These are phyloP conservation scores for Epichloe gansuensis DNA, from an alignment of 2,329 filamentous ascomycete genomes.

Conservation along the genomic window DNA sequence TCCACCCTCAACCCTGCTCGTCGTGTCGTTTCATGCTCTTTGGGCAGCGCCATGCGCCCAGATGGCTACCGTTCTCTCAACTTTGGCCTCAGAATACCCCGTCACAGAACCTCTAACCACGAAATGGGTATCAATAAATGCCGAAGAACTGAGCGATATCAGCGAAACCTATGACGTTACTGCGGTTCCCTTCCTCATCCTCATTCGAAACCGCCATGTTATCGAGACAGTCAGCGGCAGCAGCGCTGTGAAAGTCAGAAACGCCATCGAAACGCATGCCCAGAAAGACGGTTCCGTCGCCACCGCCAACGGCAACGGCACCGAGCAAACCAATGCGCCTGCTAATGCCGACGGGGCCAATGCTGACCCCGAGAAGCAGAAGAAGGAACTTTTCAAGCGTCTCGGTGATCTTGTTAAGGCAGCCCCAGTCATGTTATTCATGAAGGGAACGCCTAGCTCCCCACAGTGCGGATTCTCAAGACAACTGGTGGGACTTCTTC, in stretches of 20 bases:
- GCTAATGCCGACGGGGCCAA: slow-evolving; percentile 30
- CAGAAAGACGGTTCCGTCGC: slow-evolving; percentile 29
- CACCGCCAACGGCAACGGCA: slow-evolving; percentile 23
- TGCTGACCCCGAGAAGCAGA: slow-evolving; percentile 45
- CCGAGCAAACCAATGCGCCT: slow-evolving; percentile 24
- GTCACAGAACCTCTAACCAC: slow-evolving; percentile 52
- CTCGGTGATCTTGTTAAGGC: slow-evolving; percentile 82
- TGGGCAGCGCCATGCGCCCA: slow-evolving; percentile 95
- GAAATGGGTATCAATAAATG: slow-evolving; percentile 82
- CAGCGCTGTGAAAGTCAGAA: slow-evolving; percentile 74
- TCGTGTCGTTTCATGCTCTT: slow-evolving; percentile 90
- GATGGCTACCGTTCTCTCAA: slow-evolving; percentile 77
- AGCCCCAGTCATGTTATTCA: slow-evolving; percentile 95
- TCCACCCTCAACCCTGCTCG: slow-evolving; percentile 57
- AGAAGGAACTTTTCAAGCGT: slow-evolving; percentile 76
- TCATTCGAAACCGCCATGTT: slow-evolving; percentile 62
- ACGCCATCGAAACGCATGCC: slow-evolving; percentile 74
- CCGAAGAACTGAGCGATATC: slow-evolving; percentile 85
- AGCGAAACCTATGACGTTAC: slow-evolving; percentile 90
- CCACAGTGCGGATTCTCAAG: slow-evolving; percentile 90
- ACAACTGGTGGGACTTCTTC: slow-evolving; percentile 73
- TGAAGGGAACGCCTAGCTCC: slow-evolving; percentile 85
- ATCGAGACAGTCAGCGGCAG: slow-evolving; percentile 82
- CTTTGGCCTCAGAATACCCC: slow-evolving; percentile 78
- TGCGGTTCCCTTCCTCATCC: slow-evolving; percentile 82